These are phyloP conservation scores for Kappamyces sp. DNA, from an alignment of 192 early-diverging fungal genomes.

Conservation along the genomic window DNA sequence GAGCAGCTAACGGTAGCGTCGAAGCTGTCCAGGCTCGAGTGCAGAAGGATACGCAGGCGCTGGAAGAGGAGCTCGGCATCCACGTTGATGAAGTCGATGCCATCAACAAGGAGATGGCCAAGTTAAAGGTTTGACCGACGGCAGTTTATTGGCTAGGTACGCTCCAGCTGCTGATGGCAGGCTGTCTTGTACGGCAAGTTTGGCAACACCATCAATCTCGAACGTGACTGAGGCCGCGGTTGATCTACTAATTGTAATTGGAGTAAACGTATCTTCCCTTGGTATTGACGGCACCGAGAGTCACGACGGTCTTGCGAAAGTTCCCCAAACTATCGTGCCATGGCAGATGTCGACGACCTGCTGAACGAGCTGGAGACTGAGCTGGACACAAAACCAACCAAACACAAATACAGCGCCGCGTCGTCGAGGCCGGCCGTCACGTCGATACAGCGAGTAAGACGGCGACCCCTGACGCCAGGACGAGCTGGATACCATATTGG, in stretches of 20 bases:
- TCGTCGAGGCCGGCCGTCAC: neutral
- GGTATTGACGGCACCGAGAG: neutral
- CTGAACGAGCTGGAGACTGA: slow-evolving; percentile 4
- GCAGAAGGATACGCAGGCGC: slow-evolving; percentile 51
- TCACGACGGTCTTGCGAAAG: no score
- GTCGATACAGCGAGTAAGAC: neutral
- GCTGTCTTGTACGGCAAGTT: slow-evolving; percentile 83
- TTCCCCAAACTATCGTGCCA: neutral
- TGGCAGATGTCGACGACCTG: slow-evolving; percentile 10
- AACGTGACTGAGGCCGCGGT: slow-evolving; percentile 35
- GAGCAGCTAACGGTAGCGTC: slow-evolving; percentile 19
- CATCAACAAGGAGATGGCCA: slow-evolving; percentile 62
- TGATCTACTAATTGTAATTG: neutral
- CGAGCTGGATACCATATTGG: slow-evolving; percentile 11
- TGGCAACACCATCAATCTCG: slow-evolving; percentile 92
- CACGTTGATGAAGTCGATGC: slow-evolving; percentile 61
- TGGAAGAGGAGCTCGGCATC: slow-evolving; percentile 55
- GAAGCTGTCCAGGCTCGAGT: slow-evolving; percentile 68
- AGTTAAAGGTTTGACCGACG: slow-evolving; percentile 51
- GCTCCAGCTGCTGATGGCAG: neutral
- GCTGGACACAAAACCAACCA: no score
- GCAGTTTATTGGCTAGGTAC: no score
- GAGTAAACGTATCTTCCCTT: neutral
- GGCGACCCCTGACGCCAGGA: slow-evolving; percentile 4
- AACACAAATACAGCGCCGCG: no score